Evolutionary conservation across 495 filamentous ascomycete genomes (phyloP), one percentile per base, ranked within the genome.

Genomic region (Terfezia boudieri): DNA sequence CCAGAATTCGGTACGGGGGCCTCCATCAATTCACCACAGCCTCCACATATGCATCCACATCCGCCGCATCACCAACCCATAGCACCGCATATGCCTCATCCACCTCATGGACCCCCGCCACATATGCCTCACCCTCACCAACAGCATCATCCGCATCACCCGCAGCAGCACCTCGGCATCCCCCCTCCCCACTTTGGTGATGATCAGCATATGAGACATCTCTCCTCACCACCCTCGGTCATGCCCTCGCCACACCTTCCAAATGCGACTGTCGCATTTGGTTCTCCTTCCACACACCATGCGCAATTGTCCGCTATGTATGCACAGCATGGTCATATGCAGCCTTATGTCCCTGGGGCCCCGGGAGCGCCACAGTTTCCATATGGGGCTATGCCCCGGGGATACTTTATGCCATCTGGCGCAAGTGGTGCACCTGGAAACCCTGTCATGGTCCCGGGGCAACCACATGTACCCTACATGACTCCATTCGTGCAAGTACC

Each of bases 381-480:
- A 5, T 65, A 57, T 49, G 61, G 63, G 53, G 58, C 43, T 37
- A 53, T 59, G 38, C 59, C 59, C 53, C 59, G 80, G 74, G 55
- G 71, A 69, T 56, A 68, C 67, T 50, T 74, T 71, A 60, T 71
- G 63, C 50, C 68, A 62, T 14, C 77, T 71, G 61, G 73, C 73
- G 51, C 54, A 43, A 73, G 75, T 53, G 70, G 69, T 14, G 41
- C 41, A 46, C 41, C 41, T 46, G 41, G 41, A 20, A 46, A 46
- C 12, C 78, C 78, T 6, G 76, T 82, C 73, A 83, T 83, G 80
- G 74, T 79, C 37, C 79, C 76, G 55, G 76, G 79, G 37, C 71
- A 72, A n/a, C 78, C 77, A 68, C 69, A 70, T 32, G 68, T 70
- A 9, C 72, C 73, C 12, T 77, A 75, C 57, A 72, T 65, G 38